Evolutionary conservation across 345 rosid species (phyloP), one percentile per base, ranked within the genome.

Genomic region (Ceriops tagal): DNA sequence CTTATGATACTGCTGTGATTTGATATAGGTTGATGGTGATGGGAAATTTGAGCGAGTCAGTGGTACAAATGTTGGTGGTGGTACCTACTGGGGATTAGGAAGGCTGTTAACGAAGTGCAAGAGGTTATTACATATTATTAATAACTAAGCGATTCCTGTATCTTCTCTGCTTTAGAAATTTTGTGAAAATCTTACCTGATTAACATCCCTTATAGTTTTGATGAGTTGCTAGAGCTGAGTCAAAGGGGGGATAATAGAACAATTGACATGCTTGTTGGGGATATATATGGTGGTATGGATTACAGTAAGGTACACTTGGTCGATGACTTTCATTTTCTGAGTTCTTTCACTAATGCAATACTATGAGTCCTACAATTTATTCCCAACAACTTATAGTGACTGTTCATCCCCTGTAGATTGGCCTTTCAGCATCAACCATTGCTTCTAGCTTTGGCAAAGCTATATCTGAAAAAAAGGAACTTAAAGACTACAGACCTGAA

Each of bases 401-500:
- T 69, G 5, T 13, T 8, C 56, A 47, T 28, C 52, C 37, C 52
- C 37, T 58, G 10, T 80, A 92, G 98, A 92, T 92, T 78, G 98
- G 92, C 73, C 96, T 96, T 62, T 92, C 99, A 71, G 97, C 99
- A 66, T 89, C 99, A 78, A 92, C 98, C 32, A 96, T 92, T 67
- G 98, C 99, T 61, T 96, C 99, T 68, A 96, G 98, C 80, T 96
- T 96, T 77, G 99, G 99, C 72, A 96, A 96, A 85, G 78, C 96
- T 15, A 92, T 92, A 37, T 89, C 99, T 73, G 98, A 90, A 52
- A 90, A 84, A 63, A 95, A 92, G 82, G 98, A 95, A 78, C 92
- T 95, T 61, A 83, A 85, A 59, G 98, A 86, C 82, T 90, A 92
- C 85, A 86, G 91, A 67, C 98, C 97, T 71, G 96, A 92, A 84